Conservation (phyloP, 768 basidiomycete species). For the Sarcodon sp. region DNA sequence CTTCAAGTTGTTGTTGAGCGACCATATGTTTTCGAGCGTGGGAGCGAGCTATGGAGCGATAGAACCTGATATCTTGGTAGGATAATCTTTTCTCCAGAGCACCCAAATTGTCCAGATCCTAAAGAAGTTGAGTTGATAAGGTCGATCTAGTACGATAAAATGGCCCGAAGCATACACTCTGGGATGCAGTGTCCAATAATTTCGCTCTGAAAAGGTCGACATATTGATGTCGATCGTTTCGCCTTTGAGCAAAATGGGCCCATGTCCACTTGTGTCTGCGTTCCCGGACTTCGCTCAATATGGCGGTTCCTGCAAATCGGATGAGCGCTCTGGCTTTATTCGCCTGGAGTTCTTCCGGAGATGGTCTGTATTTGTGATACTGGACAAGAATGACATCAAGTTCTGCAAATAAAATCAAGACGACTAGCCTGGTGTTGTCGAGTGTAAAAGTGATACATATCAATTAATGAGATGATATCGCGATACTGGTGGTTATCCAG, state of each 20-base stretch:
- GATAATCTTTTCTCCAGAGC: conserved; percentile 70
- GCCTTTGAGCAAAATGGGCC: conserved; percentile 76
- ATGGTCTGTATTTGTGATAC: conserved; percentile 78
- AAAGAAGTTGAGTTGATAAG: not conserved
- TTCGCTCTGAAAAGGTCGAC: conserved; percentile 78
- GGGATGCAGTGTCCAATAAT: conserved; percentile 35
- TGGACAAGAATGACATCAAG: conserved; percentile 15
- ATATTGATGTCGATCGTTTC: conserved; percentile 80
- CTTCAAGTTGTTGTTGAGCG: conserved; percentile 48
- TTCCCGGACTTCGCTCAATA: conserved; percentile 74
- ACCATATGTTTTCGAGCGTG: conserved; percentile 78
- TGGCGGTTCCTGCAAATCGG: conserved; percentile 68
- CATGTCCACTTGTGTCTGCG: conserved; percentile 83
- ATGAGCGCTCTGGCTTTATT: conserved; percentile 61
- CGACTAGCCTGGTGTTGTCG: conserved; percentile 61
- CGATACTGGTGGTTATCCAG: conserved; percentile 92
- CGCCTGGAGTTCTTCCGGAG: conserved; percentile 39
- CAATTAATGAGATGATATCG: conserved; percentile 82
- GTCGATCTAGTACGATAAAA: no score
- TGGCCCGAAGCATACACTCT: conserved; percentile 29
- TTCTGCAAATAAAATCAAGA: conserved; percentile 6
- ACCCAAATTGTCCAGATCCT: conserved; percentile 46
- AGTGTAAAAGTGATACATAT: conserved; percentile 94
- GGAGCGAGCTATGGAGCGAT: conserved; percentile 88
- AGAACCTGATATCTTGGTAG: conserved; percentile 95